Evolutionary conservation across 257 asterid genomes (phyloP).

Genomic region (Solanum peruvianum): DNA sequence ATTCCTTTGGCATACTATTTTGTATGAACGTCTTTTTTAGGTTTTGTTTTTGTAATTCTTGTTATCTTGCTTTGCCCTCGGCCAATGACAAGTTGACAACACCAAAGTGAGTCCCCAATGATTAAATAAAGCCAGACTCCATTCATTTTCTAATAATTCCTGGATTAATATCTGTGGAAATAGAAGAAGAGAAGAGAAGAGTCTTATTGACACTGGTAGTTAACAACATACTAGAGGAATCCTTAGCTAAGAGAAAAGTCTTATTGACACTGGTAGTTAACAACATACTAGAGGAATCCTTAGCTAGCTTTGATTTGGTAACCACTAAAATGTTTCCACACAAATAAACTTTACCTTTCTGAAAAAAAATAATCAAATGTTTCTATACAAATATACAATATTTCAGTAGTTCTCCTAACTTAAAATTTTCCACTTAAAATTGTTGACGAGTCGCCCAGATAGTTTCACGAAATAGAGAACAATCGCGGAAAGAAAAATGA

Average conservation of each 20-base stretch:
- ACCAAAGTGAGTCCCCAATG: not conserved
- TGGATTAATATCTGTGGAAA: not conserved
- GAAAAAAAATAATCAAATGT: not conserved
- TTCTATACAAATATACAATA: not conserved
- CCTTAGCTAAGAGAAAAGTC: not conserved
- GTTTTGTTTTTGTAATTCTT: not conserved
- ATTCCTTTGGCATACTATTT: not conserved
- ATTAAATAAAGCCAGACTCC: not conserved
- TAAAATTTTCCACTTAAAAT: not conserved
- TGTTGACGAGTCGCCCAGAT: not conserved
- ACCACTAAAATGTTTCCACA: not conserved
- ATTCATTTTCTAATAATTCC: not conserved
- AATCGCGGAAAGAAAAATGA: not conserved
- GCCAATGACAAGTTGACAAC: not conserved
- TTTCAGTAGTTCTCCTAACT: not conserved
- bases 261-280: not conserved
- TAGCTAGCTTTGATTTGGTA: not conserved
- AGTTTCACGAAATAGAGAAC: not conserved
- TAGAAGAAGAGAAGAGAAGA: not conserved
- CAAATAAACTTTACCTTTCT: not conserved
- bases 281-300: not conserved
- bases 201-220: not conserved
- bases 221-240: not conserved
- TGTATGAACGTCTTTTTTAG: not conserved
- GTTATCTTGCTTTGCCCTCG: not conserved